Base-by-base conservation (phyloP, 2,329 filamentous ascomycete genomes). In the Colletotrichum sp. region DNA sequence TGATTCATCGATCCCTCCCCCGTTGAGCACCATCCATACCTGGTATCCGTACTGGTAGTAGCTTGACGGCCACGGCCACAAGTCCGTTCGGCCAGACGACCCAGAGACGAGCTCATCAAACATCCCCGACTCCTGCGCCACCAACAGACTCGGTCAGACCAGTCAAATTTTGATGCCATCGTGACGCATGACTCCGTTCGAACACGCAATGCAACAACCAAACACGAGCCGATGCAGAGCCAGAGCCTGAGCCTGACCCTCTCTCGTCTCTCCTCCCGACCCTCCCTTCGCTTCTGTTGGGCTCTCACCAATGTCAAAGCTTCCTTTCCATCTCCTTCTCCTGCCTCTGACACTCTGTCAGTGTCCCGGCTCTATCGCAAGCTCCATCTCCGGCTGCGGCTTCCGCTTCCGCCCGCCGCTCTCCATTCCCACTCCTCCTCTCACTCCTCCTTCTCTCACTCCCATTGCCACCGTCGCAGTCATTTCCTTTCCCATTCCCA, bases 21-120 rank as follows among this genome's bases (percentile, higher is more conserved):
- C 16, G 36, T 39, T 39, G 77, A 34, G 32, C 32, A 34, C 32
- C 32, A 34, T 34, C 32, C 32, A 34, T 34, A 34, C 32, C 32
- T 34, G 12, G 32, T 15, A 15, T 12, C 10, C 10, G 30, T 32
- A 32, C 32, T 34, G 32, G 32, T 34, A 34, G 12, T 34, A 34
- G 32, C 32, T 34, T 34, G 32, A 34, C 32, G 30, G 24, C 13
- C 16, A 12, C 59, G 59, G 30, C 24, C 24, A 60, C 13, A 60
- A 52, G 43, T 52, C 43, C 43, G 43, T 52, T 52, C 43, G 43
- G 43, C 43, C 43, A 52, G 12, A 52, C 43, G 43, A 52, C 10
- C 43, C 81, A 77, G 82, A 82, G 79, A 82, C 82, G 79, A 82
- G 43, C 82, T 81, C 79, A 77, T 80, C 78, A 64, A 43, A 64